These are phyloP conservation scores for Thielaviopsis ethacetica DNA, from an alignment of 2,329 filamentous ascomycete genomes.

Conservation along the genomic window DNA sequence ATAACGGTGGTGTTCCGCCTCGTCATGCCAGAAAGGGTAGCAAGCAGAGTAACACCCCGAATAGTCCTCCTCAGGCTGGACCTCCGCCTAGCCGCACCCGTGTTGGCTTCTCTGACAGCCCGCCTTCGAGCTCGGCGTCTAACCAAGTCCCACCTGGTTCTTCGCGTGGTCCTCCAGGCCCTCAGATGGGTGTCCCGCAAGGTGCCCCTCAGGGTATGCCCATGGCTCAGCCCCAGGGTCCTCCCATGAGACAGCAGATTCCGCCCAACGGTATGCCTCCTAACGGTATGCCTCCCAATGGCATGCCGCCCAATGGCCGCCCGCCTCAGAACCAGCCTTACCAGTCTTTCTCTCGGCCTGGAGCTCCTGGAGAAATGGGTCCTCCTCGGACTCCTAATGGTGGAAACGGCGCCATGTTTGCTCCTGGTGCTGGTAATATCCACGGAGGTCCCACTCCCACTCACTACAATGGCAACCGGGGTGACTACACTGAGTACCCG, in stretches of 20 bases:
- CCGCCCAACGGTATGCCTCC: constrained; percentile 3
- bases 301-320: neutral
- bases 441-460: neutral
- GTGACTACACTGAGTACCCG: constrained; percentile 6
- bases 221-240: neutral
- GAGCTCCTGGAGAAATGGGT: constrained; percentile 2
- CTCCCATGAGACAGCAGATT: neutral
- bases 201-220: neutral
- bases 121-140: constrained; percentile 17
- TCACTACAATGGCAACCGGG: neutral
- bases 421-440: constrained; percentile 6
- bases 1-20: constrained; percentile 23
- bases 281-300: constrained; percentile 1
- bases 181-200: neutral
- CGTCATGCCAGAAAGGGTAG: constrained; percentile 37
- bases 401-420: constrained; percentile 4
- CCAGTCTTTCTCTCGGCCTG: constrained; percentile 8
- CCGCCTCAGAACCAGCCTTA: constrained; percentile 3
- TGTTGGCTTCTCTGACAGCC: constrained; percentile 43
- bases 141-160: neutral
- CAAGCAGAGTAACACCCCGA: constrained; percentile 39
- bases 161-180: neutral
- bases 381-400: neutral
- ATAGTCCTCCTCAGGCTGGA: constrained; percentile 21
- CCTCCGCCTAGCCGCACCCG: constrained; percentile 22